These are phyloP conservation scores for Diospyros kaki DNA, from an alignment of 148 eudicot species.

Conservation along the genomic window DNA sequence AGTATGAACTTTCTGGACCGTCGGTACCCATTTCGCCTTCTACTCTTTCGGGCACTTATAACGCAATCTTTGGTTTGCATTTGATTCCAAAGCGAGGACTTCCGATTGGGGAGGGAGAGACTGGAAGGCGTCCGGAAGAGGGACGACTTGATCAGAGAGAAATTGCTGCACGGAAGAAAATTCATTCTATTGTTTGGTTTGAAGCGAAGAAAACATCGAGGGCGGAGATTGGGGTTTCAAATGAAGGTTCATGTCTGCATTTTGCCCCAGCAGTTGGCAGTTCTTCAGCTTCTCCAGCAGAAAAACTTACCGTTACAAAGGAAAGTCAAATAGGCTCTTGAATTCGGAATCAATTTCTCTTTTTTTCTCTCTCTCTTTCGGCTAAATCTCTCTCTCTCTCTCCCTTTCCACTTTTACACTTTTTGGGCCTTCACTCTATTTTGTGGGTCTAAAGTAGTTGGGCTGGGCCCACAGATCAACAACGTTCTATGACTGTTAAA, in stretches of 20 bases:
- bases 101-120: background rate
- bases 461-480: too few relatives aligned
- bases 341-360: too few relatives aligned
- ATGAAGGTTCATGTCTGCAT: background rate
- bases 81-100: constrained; percentile 1
- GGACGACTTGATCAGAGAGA: background rate
- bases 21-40: constrained; percentile 36
- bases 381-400: too few relatives aligned
- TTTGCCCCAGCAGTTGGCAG: background rate
- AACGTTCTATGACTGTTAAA: too few relatives aligned
- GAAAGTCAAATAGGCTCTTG: too few relatives aligned
- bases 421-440: too few relatives aligned
- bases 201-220: background rate
- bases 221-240: background rate
- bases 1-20: constrained; percentile 33
- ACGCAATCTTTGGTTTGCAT: constrained; percentile 27
- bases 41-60: constrained; percentile 41
- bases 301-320: too few relatives aligned
- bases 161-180: background rate
- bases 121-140: background rate
- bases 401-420: too few relatives aligned
- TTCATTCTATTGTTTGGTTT: background rate
- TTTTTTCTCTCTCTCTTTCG: too few relatives aligned
- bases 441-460: too few relatives aligned
- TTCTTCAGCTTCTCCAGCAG: background rate